phyloP scores from a whole-genome alignment of 805 yeast genomes.

The Debaryomyces prosopidis region DNA sequence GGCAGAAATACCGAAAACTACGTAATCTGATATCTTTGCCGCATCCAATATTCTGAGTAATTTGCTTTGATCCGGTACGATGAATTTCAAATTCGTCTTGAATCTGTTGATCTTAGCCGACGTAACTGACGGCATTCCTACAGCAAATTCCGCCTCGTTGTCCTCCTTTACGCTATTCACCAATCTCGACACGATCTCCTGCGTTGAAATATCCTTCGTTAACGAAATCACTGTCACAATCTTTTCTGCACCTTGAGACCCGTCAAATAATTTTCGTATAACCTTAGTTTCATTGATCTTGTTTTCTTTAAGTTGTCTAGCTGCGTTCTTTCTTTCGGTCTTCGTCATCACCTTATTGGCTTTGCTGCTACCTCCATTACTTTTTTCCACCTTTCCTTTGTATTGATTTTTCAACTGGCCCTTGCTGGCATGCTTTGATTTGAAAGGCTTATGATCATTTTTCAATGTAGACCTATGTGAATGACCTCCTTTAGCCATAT shows the following conservation, averaged over 20 bases:
- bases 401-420: slow-evolving; percentile 76
- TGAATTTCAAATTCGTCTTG: slow-evolving; percentile 71
- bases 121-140: slow-evolving; percentile 49
- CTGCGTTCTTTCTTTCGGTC: slow-evolving; percentile 71
- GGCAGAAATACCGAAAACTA: slow-evolving; percentile 87
- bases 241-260: slow-evolving; percentile 77
- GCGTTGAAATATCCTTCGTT: slow-evolving; percentile 64
- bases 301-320: slow-evolving; percentile 72
- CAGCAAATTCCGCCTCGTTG: slow-evolving; percentile 26
- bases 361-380: slow-evolving; percentile 30
- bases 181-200: slow-evolving; percentile 54
- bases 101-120: slow-evolving; percentile 60
- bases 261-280: slow-evolving; percentile 74
- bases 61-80: slow-evolving; percentile 68
- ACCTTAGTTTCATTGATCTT: slow-evolving; percentile 64
- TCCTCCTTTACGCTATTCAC: slow-evolving; percentile 40
- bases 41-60: slow-evolving; percentile 77
- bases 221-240: slow-evolving; percentile 79
- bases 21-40: slow-evolving; percentile 86
- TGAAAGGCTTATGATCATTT: slow-evolving; percentile 85
- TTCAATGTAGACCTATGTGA: slow-evolving; percentile 84
- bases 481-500: slow-evolving; percentile 48
- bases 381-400: slow-evolving; percentile 87
- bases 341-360: slow-evolving; percentile 41
- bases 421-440: slow-evolving; percentile 87